Conservation (phyloP, 495 filamentous ascomycete species). For the Neurospora cerealis region DNA sequence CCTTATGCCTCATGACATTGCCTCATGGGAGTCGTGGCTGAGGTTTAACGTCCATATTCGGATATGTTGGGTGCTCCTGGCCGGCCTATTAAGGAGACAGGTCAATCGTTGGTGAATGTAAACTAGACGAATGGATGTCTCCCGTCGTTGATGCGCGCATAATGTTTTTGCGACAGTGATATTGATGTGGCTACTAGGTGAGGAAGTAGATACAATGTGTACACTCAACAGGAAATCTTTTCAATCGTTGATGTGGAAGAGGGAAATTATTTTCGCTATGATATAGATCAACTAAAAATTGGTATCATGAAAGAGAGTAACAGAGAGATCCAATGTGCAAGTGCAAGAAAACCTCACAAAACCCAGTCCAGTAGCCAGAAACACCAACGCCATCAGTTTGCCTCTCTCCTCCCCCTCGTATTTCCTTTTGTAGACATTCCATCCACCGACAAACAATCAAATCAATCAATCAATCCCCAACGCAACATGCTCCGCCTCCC, state of each 20-base stretch:
- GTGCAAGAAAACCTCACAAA: neutral
- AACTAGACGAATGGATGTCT: neutral
- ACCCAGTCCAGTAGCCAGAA: neutral
- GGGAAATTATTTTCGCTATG: neutral
- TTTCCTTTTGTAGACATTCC: neutral
- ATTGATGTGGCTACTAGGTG: too few species aligned
- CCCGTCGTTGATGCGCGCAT: neutral
- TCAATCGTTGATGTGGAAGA: neutral
- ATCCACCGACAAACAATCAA: neutral
- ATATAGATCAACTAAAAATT: neutral
- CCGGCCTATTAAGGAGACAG: neutral
- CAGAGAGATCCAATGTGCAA: neutral
- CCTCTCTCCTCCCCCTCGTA: neutral
- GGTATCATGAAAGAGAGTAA: neutral
- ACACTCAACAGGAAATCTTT: neutral
- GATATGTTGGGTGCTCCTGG: neutral
- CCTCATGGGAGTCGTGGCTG: neutral
- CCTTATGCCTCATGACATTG: neutral
- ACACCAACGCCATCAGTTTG: neutral
- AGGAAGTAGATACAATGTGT: neutral
- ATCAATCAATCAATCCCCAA: neutral
- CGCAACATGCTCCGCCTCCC: constrained; percentile 33
- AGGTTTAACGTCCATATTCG: neutral
- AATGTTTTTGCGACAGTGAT: neutral
- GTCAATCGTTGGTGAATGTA: neutral